Conservation (phyloP, 2,329 filamentous ascomycete genomes). For the Xylaria digitata region DNA sequence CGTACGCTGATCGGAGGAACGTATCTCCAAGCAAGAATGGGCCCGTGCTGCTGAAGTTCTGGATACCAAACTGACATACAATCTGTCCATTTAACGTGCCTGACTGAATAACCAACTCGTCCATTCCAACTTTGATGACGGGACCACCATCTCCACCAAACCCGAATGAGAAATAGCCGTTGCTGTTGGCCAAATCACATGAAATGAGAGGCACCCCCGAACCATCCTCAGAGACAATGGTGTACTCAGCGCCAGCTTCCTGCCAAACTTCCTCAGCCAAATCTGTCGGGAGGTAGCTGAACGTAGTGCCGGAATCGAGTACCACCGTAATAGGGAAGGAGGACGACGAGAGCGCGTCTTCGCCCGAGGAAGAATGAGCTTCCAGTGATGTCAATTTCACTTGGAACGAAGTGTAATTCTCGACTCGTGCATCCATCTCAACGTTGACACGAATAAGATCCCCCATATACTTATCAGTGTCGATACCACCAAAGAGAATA, state of each 20-base stretch:
- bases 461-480: slow-evolving; percentile 78
- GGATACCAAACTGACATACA: slow-evolving; percentile 68
- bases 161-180: slow-evolving; percentile 65
- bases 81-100: slow-evolving; percentile 54
- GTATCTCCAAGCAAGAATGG: slow-evolving; percentile 66
- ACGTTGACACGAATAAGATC: slow-evolving; percentile 71
- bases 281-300: slow-evolving; percentile 75
- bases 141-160: slow-evolving; percentile 63
- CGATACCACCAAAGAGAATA: slow-evolving; percentile 84
- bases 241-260: slow-evolving; percentile 66
- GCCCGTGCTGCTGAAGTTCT: slow-evolving; percentile 56
- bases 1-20: slow-evolving; percentile 69
- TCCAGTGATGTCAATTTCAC: slow-evolving; percentile 62
- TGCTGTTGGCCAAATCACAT: slow-evolving; percentile 59
- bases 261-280: slow-evolving; percentile 65
- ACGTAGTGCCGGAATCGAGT: slow-evolving; percentile 79
- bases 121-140: slow-evolving; percentile 64
- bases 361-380: slow-evolving; percentile 62
- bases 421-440: slow-evolving; percentile 56
- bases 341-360: slow-evolving; percentile 57
- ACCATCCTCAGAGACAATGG: slow-evolving; percentile 57
- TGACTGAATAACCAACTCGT: slow-evolving; percentile 64
- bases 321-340: slow-evolving; percentile 68
- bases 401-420: slow-evolving; percentile 58
- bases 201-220: slow-evolving; percentile 60